Evolutionary conservation across 495 filamentous ascomycete species (phyloP), one percentile per base, ranked within the genome.

Genomic region (Xylaria castorea): DNA sequence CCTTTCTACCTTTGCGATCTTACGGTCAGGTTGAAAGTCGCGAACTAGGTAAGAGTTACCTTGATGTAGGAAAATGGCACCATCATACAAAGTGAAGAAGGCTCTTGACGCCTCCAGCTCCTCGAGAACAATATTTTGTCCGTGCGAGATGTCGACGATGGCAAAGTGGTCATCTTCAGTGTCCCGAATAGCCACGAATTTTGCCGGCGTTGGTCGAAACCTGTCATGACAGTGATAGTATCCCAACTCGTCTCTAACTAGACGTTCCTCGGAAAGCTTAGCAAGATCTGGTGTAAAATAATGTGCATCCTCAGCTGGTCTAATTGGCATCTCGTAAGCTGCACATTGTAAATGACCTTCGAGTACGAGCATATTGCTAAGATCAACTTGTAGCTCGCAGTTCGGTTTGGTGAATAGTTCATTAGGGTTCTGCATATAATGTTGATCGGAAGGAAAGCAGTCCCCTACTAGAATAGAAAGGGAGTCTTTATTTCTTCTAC

Each of bases 301-400:
- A 46, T 82, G 66, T 25, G 83, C 81, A 83, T 98, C 96, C 75
- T 93, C 89, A 16, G 87, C 86, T 2, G 92, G 89, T 25, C 87
- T 88, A 64, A 99, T 94, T 25, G 96, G 95, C 91, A 97, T 94
- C 77, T 99, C 96, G 77, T 93, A 93, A 5, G 97, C 96, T 20
- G 97, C 96, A 76, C 96, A 99, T 81, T 99, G 96, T 36, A 99
- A 86, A 74, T 98, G 96, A 3, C 96, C 95, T 83, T 97, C 96
- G 12, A 94, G 86, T 40, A 97, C 92, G 1, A 98, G 89, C 83
- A 97, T 89, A 77, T 98, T 98, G 53, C 90, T 82, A n/a, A 98
- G 83, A 77, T 98, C 96, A 3, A 98, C 91, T 77, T 95, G 93
- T 11, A 98, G 84, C 78, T 92, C 93, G 77, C 90, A 92, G 76